These are phyloP conservation scores for Monosporascus sp. DNA, from an alignment of 2,329 filamentous ascomycete species.

Conservation along the genomic window DNA sequence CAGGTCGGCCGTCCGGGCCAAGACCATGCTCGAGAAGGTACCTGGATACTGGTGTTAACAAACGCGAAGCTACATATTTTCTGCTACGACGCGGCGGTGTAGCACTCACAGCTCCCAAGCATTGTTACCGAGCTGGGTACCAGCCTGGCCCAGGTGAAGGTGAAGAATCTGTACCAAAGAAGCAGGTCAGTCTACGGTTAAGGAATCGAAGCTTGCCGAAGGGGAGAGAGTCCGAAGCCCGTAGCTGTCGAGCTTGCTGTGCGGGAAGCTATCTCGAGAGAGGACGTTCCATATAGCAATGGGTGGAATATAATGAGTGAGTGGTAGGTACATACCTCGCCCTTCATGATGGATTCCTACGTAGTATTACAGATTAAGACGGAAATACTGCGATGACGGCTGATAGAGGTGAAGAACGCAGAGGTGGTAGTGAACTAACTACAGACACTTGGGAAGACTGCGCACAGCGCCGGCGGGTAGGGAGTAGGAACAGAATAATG, in stretches of 20 bases:
- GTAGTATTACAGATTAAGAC: conserved; percentile 9
- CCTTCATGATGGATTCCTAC: conserved; percentile 48
- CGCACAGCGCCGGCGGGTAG: conserved; percentile 22
- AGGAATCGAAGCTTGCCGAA: neutral
- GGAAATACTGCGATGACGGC: conserved; percentile 9
- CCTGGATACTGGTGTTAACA: conserved; percentile 32
- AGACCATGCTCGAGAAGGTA: conserved; percentile 71
- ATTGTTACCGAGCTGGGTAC: conserved; percentile 69
- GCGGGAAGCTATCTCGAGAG: too few relatives aligned
- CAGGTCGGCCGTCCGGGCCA: conserved; percentile 57
- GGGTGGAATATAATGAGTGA: conserved; percentile 3
- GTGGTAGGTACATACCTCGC: conserved; percentile 41
- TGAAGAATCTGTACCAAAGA: conserved; percentile 48
- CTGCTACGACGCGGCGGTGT: conserved; percentile 16
- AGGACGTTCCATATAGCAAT: conserved; percentile 3
- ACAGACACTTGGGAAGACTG: conserved; percentile 1
- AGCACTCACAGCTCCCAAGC: conserved; percentile 68
- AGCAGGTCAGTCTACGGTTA: conserved; percentile 5
- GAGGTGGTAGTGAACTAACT: neutral
- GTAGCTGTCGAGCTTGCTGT: neutral
- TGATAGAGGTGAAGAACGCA: conserved; percentile 2
- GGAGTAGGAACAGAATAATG: conserved; percentile 3
- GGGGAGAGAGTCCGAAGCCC: neutral
- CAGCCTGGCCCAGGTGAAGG: conserved; percentile 63
- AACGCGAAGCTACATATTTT: conserved; percentile 8